phyloP scores from a whole-genome alignment of 2,329 filamentous ascomycete genomes.

The Aureobasidium sp. region DNA sequence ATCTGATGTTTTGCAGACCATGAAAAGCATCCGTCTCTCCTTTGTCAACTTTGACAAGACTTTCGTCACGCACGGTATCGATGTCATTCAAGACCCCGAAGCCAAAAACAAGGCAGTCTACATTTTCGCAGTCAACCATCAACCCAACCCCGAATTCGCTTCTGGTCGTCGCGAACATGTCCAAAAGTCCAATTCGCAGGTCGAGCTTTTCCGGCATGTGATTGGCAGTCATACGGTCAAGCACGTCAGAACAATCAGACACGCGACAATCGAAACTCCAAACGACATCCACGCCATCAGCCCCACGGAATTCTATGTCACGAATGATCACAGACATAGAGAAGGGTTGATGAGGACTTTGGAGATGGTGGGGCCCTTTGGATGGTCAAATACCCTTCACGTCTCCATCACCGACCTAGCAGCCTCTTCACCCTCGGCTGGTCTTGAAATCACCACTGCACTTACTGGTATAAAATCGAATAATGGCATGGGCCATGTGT shows the following conservation, averaged over 20 bases:
- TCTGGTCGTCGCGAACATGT: slow-evolving; percentile 17
- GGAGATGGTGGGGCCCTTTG: slow-evolving; percentile 40
- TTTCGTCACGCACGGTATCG: slow-evolving; percentile 56
- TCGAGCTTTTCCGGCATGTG: slow-evolving; percentile 53
- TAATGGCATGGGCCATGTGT: slow-evolving; percentile 48
- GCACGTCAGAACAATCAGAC: slow-evolving; percentile 48
- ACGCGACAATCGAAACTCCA: slow-evolving; percentile 50
- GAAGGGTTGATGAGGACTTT: slow-evolving; percentile 42
- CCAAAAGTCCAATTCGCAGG: slow-evolving; percentile 36
- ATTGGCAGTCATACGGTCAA: slow-evolving; percentile 36
- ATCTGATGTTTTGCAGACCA: slow-evolving; percentile 30
- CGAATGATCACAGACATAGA: slow-evolving; percentile 53
- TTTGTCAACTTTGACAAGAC: slow-evolving; percentile 48
- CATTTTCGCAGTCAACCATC: slow-evolving; percentile 55
- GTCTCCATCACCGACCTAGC: slow-evolving; percentile 14
- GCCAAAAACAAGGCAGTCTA: slow-evolving; percentile 42
- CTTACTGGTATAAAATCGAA: slow-evolving; percentile 44
- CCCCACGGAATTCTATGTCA: slow-evolving; percentile 48
- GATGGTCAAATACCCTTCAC: slow-evolving; percentile 33
- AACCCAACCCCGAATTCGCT: slow-evolving; percentile 42
- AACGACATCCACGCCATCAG: slow-evolving; percentile 51
- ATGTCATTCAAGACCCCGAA: slow-evolving; percentile 47
- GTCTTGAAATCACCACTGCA: slow-evolving; percentile 40
- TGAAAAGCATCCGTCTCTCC: slow-evolving; percentile 32
- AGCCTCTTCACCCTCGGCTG: slow-evolving; percentile 18